Percentiles rank a stretch among this genome's conserved stretches.
Conservation (phyloP, 768 basidiomycete species). For the Mycena epipterygia region DNA sequence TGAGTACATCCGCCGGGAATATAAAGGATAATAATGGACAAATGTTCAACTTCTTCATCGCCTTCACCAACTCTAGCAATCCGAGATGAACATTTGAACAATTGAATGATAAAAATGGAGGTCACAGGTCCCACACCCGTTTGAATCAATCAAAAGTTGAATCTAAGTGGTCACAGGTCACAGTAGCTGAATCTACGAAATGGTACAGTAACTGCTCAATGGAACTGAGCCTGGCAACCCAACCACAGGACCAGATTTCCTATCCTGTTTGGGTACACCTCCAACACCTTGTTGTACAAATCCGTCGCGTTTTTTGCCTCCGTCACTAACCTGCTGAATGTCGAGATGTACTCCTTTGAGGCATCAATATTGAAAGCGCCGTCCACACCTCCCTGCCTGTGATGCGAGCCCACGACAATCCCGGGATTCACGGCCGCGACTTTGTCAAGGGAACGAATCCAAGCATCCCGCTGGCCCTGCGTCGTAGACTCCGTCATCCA, state of each 20-base stretch:
- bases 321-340: conserved; percentile 17
- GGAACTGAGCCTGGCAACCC: no score
- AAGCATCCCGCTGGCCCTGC: conserved; percentile 23
- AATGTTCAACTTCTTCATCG: no score
- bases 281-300: no score
- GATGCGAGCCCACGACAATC: conserved; percentile 23
- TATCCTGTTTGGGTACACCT: conserved; percentile 25
- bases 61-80: no score
- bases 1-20: no score
- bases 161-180: conserved; percentile 10
- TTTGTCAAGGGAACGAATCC: conserved; percentile 24
- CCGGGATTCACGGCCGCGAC: conserved; percentile 23
- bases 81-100: no score
- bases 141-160: no score
- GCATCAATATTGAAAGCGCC: conserved; percentile 19
- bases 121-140: no score
- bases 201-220: not conserved
- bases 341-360: conserved; percentile 25
- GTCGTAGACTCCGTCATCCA: conserved; percentile 24
- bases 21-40: no score
- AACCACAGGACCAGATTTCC: no score
- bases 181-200: conserved; percentile 9
- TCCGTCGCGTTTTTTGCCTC: conserved; percentile 19
- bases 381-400: conserved; percentile 20
- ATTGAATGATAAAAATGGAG: no score